Percentiles rank a stretch among this genome's conserved stretches.
phyloP scores from a whole-genome alignment of 140 eudicot species.

The Ambrosia hybrid region DNA sequence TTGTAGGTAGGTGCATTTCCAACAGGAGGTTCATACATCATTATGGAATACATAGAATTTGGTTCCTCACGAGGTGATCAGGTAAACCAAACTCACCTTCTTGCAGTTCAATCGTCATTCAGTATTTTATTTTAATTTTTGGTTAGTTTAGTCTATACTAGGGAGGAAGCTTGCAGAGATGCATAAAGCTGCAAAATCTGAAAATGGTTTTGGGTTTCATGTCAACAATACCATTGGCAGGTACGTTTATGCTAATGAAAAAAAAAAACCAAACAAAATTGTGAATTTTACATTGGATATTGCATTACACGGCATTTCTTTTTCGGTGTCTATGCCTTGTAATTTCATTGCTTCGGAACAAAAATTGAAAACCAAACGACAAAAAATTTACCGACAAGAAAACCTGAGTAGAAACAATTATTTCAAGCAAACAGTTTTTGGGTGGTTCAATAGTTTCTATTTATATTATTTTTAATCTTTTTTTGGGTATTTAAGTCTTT shows the following conservation, averaged over 20 bases:
- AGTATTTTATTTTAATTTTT: conserved; percentile 16
- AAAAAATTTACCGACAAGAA: no score
- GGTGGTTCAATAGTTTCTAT: no score
- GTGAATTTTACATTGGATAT: no score
- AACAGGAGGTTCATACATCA: conserved; percentile 87
- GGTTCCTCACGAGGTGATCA: conserved; percentile 92
- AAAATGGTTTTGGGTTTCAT: conserved; percentile 84
- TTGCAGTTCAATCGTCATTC: neutral
- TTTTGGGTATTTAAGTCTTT: neutral
- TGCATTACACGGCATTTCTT: no score
- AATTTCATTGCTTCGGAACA: no score
- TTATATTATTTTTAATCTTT: no score
- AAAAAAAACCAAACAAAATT: no score
- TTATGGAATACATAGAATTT: conserved; percentile 91
- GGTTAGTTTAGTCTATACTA: conserved; percentile 62
- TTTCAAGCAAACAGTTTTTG: no score
- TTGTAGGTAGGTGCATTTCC: conserved; percentile 79
- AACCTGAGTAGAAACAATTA: no score
- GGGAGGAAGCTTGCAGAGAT: conserved; percentile 98
- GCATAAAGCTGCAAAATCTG: conserved; percentile 90
- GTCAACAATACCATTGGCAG: conserved; percentile 96
- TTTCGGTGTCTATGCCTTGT: no score
- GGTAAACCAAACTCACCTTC: conserved; percentile 39
- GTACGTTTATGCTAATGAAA: conserved; percentile 32
- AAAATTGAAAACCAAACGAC: no score